Percentiles rank a stretch among this genome's conserved stretches.
These are phyloP conservation scores for Saturnispora sekii DNA, from an alignment of 805 yeast genomes.

Conservation along the genomic window DNA sequence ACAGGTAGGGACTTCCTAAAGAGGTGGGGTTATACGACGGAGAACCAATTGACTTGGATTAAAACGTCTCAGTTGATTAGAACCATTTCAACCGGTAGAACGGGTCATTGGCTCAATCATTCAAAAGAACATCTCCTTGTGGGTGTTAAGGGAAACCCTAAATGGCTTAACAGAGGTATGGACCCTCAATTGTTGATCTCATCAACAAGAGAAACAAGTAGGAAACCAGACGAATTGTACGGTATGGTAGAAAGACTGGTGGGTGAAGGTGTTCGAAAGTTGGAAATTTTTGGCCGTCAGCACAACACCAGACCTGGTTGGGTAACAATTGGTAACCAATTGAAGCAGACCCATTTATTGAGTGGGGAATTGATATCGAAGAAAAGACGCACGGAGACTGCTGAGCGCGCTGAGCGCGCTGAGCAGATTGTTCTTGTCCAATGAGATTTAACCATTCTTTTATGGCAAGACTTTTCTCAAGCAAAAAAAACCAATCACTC, in stretches of 20 bases:
- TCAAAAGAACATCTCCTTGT: conserved; percentile 85
- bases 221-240: conserved; percentile 88
- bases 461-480: background rate
- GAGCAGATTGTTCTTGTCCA: conserved; percentile 1
- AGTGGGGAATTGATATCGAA: conserved; percentile 36
- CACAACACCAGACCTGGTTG: conserved; percentile 86
- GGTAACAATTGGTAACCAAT: conserved; percentile 77
- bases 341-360: conserved; percentile 46
- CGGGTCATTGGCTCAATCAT: conserved; percentile 96
- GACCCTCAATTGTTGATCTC: conserved; percentile 77
- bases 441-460: conserved; percentile 4
- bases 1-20: conserved; percentile 67
- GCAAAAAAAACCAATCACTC: no score
- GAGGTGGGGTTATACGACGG: conserved; percentile 74
- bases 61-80: conserved; percentile 80
- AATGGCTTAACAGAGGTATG: conserved; percentile 55
- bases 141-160: conserved; percentile 74
- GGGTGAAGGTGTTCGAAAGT: conserved; percentile 65
- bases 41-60: conserved; percentile 83
- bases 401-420: conserved; percentile 1
- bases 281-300: conserved; percentile 84
- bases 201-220: conserved; percentile 75
- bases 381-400: background rate
- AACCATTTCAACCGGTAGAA: conserved; percentile 89
- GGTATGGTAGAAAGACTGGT: conserved; percentile 79